phyloP scores from a whole-genome alignment of 192 early-diverging fungal species.

The Entomortierella chlamydospora region DNA sequence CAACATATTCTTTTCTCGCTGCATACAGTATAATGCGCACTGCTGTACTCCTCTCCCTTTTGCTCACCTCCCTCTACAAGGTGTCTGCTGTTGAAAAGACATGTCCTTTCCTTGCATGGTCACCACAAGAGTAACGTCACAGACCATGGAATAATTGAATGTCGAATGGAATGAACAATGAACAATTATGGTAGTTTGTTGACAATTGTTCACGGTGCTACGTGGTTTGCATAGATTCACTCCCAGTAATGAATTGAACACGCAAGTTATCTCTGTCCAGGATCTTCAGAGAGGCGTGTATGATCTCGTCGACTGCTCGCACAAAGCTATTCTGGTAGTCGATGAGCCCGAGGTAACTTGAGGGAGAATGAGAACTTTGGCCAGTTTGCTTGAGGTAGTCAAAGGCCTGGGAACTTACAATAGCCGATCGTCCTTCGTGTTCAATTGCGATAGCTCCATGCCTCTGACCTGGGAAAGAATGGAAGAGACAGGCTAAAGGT shows the following conservation, averaged over 20 bases:
- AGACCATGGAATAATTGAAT: neutral
- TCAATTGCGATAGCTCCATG: slow-evolving; percentile 26
- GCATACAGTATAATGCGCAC: too few species aligned
- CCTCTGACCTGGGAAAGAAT: slow-evolving; percentile 33
- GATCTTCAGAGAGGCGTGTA: slow-evolving; percentile 27
- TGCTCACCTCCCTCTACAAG: slow-evolving; percentile 36
- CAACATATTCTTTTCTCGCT: too few species aligned
- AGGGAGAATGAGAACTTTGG: too few species aligned
- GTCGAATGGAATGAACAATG: too few species aligned
- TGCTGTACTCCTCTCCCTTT: slow-evolving; percentile 25
- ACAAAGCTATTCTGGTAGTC: slow-evolving; percentile 47
- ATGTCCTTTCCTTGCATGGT: slow-evolving; percentile 47
- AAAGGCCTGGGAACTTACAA: neutral
- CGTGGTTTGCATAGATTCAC: slow-evolving; percentile 18
- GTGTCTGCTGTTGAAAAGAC: slow-evolving; percentile 50
- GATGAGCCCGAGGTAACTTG: slow-evolving; percentile 42
- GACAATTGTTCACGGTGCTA: neutral
- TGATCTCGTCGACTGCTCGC: slow-evolving; percentile 42
- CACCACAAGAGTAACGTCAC: slow-evolving; percentile 35
- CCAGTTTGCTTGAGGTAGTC: too few species aligned
- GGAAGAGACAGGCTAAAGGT: slow-evolving; percentile 45
- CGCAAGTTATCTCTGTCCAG: slow-evolving; percentile 41
- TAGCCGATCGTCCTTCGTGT: neutral
- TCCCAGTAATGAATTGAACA: slow-evolving; percentile 12
- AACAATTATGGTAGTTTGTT: too few species aligned